Conservation (phyloP, 192 early-diverging fungal genomes). For the Coemansia sp. region DNA sequence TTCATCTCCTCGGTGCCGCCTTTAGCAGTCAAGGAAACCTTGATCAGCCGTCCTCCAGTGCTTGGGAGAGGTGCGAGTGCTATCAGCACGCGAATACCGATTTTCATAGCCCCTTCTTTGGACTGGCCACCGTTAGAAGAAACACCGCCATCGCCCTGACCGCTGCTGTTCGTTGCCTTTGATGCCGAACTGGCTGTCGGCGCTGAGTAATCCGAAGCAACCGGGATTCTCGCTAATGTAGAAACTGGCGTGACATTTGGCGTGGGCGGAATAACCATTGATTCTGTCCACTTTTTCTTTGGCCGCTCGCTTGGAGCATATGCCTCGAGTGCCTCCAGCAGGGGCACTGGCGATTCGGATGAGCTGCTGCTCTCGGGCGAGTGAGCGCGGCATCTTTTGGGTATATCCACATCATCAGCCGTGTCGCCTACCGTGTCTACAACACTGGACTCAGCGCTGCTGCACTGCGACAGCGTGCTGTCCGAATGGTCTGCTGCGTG, state of each 20-base stretch:
- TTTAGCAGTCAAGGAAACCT: slow-evolving; percentile 28
- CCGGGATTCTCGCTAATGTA: not conserved
- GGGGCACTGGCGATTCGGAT: not conserved
- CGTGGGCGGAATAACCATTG: not conserved
- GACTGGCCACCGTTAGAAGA: not conserved
- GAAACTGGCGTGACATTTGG: not conserved
- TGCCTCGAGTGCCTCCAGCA: not conserved
- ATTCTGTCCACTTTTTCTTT: not conserved
- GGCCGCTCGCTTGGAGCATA: not conserved
- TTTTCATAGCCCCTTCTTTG: not conserved
- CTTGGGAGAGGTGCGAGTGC: slow-evolving; percentile 28
- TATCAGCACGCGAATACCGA: slow-evolving; percentile 27
- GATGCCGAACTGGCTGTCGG: not conserved
- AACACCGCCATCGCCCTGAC: not conserved
- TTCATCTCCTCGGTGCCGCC: slow-evolving; percentile 42
- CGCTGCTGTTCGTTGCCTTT: not conserved
- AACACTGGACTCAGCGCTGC: slow-evolving; percentile 4
- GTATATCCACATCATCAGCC: not conserved
- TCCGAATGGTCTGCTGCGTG: not conserved
- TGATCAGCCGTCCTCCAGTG: slow-evolving; percentile 35
- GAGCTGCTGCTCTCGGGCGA: slow-evolving; percentile 7
- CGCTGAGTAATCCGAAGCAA: not conserved
- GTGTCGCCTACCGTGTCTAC: not conserved
- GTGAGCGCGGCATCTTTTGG: slow-evolving; percentile 5
- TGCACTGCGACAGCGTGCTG: not conserved